phyloP scores from a whole-genome alignment of 371 early-diverging fungal species.

The Mucor indicus region DNA sequence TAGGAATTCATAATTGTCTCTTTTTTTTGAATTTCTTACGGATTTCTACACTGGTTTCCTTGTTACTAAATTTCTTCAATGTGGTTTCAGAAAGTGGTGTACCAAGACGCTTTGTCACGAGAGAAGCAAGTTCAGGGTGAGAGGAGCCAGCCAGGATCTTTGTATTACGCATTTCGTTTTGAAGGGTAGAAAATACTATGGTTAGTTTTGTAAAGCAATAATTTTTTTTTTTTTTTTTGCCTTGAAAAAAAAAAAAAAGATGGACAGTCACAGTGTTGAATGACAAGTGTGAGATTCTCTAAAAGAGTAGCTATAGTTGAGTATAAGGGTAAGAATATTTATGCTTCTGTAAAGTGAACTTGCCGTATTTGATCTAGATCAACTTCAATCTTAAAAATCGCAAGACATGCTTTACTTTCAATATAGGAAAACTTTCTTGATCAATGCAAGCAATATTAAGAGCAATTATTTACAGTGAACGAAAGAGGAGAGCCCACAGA shows the following conservation, averaged over 20 bases:
- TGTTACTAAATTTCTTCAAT: slow-evolving; percentile 75
- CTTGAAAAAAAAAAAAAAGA: background rate
- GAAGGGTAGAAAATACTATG: background rate
- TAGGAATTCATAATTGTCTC: background rate
- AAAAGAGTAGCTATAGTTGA: background rate
- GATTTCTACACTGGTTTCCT: slow-evolving; percentile 69
- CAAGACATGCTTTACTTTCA: no score
- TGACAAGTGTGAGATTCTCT: background rate
- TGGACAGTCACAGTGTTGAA: background rate
- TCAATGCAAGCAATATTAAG: no score
- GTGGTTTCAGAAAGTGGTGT: slow-evolving; percentile 72
- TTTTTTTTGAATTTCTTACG: slow-evolving; percentile 21
- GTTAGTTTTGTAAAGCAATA: background rate
- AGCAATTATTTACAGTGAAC: no score
- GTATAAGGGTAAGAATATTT: background rate
- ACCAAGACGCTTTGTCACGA: slow-evolving; percentile 80
- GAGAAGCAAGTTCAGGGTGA: slow-evolving; percentile 84
- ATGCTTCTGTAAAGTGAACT: no score
- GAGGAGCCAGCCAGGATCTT: slow-evolving; percentile 94
- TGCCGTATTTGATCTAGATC: no score
- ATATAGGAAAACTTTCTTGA: no score
- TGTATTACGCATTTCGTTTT: slow-evolving; percentile 71
- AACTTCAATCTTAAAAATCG: no score
- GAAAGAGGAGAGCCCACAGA: no score
- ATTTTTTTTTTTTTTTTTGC: background rate